A percentile compares a stretch with the other conserved stretches of the same genome.
phyloP scores from a whole-genome alignment of 495 filamentous ascomycete species.

The Penicillium antarcticum region DNA sequence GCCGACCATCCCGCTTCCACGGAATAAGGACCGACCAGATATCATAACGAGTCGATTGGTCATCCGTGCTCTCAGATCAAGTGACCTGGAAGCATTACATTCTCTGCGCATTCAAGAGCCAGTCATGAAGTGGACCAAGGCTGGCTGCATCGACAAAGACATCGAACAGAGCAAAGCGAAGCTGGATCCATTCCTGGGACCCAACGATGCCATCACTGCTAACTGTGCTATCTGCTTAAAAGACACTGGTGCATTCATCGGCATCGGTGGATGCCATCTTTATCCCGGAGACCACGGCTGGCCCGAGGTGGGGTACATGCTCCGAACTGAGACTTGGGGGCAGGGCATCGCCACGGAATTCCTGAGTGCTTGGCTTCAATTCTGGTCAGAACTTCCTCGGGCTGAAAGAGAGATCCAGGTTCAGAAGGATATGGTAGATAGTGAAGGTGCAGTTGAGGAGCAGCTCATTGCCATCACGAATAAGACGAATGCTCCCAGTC shows the following conservation, averaged over 20 bases:
- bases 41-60: conserved; percentile 43
- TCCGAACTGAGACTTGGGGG: conserved; percentile 42
- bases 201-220: conserved; percentile 24
- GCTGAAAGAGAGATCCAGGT: conserved; percentile 25
- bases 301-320: conserved; percentile 49
- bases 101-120: conserved; percentile 45
- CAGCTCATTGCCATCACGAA: conserved; percentile 34
- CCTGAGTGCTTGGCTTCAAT: conserved; percentile 30
- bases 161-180: conserved; percentile 27
- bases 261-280: conserved; percentile 14
- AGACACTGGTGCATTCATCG: conserved; percentile 14
- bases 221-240: conserved; percentile 40
- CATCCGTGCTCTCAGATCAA: conserved; percentile 32
- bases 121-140: conserved; percentile 45
- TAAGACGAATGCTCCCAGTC: conserved; percentile 27
- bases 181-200: conserved; percentile 29
- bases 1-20: conserved; percentile 9
- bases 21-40: conserved; percentile 1
- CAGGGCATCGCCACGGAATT: conserved; percentile 46
- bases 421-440: conserved; percentile 9
- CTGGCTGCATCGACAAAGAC: conserved; percentile 31
- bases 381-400: conserved; percentile 39
- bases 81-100: conserved; percentile 37
- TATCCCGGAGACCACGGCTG: conserved; percentile 13
- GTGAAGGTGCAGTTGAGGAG: conserved; percentile 20